These are phyloP conservation scores for Ophiostoma ulmi DNA, from an alignment of 2,329 filamentous ascomycete genomes.

Conservation along the genomic window DNA sequence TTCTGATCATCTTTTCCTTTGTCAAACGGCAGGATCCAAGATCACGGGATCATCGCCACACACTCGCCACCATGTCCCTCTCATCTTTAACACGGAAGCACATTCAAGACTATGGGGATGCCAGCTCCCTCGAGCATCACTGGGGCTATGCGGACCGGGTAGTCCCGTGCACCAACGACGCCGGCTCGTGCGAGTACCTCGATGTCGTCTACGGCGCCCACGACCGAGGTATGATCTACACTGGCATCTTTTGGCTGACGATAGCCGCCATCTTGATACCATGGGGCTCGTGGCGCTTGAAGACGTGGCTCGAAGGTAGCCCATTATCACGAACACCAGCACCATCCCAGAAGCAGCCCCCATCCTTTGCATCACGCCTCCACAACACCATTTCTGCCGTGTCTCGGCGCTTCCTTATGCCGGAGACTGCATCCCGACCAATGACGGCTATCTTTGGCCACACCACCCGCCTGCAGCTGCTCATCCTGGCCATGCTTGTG, in stretches of 20 bases:
- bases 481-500: slow-evolving; percentile 53
- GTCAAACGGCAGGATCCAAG: neutral
- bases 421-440: slow-evolving; percentile 47
- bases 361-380: neutral
- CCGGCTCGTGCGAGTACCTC: slow-evolving; percentile 47
- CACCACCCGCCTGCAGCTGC: slow-evolving; percentile 62
- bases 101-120: slow-evolving; percentile 19
- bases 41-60: neutral
- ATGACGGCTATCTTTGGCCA: slow-evolving; percentile 53
- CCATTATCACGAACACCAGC: neutral
- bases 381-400: slow-evolving; percentile 19
- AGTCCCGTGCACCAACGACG: slow-evolving; percentile 43
- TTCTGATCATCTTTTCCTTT: neutral
- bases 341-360: neutral
- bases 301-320: slow-evolving; percentile 5
- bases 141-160: slow-evolving; percentile 47
- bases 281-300: slow-evolving; percentile 38
- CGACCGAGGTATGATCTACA: slow-evolving; percentile 47
- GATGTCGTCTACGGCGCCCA: slow-evolving; percentile 48
- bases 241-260: slow-evolving; percentile 47
- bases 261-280: slow-evolving; percentile 42
- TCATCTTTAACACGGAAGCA: slow-evolving; percentile 24
- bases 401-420: slow-evolving; percentile 52
- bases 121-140: slow-evolving; percentile 27
- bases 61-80: slow-evolving; percentile 21